Evolutionary conservation across 495 filamentous ascomycete genomes (phyloP).

Genomic region (Parathielavia appendiculata): DNA sequence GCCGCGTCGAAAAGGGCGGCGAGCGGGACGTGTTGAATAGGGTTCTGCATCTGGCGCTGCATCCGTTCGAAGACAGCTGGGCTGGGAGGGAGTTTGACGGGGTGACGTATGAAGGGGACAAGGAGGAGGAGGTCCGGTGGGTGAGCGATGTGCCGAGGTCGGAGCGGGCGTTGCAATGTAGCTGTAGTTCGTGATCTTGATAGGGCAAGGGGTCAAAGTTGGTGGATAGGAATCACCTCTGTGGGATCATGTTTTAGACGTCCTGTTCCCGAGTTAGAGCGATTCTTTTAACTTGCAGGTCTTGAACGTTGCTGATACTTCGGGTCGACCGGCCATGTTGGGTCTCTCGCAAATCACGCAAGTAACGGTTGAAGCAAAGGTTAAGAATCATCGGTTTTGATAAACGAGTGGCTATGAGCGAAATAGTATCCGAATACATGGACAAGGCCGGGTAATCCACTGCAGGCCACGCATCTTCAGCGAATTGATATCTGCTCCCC

Average conservation of each 20-base stretch:
- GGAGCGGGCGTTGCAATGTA: slow-evolving; percentile 82
- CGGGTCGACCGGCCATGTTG: background rate
- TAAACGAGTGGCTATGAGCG: slow-evolving; percentile 35
- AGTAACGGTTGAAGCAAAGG: background rate
- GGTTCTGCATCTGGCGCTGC: slow-evolving; percentile 71
- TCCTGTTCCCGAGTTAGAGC: too few relatives aligned
- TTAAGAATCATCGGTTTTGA: slow-evolving; percentile 15
- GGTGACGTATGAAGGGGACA: slow-evolving; percentile 40
- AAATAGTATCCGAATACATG: slow-evolving; percentile 34
- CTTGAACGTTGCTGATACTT: background rate
- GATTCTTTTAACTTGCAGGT: too few relatives aligned
- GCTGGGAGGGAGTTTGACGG: slow-evolving; percentile 37
- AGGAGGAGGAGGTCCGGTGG: slow-evolving; percentile 72
- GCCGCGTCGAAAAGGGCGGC: slow-evolving; percentile 74
- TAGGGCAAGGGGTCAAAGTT: background rate
- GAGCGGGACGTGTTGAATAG: slow-evolving; percentile 71
- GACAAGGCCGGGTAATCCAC: slow-evolving; percentile 32
- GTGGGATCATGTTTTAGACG: too few relatives aligned
- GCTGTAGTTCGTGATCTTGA: slow-evolving; percentile 54
- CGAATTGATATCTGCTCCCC: slow-evolving; percentile 12
- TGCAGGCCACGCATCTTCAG: slow-evolving; percentile 31
- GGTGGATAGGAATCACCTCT: too few relatives aligned
- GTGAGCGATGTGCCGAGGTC: slow-evolving; percentile 79
- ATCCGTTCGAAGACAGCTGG: slow-evolving; percentile 84
- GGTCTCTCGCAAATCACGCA: too few relatives aligned